Evolutionary conservation across 2,329 filamentous ascomycete species (phyloP), one percentile per base, ranked within the genome.

Genomic region (Aspergillus ochraceus): DNA sequence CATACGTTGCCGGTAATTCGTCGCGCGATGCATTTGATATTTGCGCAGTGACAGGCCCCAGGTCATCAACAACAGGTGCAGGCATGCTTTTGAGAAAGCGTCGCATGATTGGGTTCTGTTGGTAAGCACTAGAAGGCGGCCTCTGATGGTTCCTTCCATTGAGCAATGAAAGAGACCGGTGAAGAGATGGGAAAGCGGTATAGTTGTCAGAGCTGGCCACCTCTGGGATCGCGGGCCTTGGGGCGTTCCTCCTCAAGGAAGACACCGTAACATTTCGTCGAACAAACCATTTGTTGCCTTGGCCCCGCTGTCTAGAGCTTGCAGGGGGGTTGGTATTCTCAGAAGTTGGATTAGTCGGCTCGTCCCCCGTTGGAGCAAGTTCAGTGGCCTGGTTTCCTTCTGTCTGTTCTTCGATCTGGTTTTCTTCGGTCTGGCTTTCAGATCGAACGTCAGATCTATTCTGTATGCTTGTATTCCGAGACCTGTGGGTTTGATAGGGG

Each of bases 151-250:
- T 73, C 17, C 69, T 65, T 29, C 64, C 67, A 55, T 74, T 74
- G 8, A 77, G 58, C 62, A 71, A 46, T 54, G 73, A 70, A 49
- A 77, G 66, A 10, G 69, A 74, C 47, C 64, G 65, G 46, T 70
- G 69, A 55, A 79, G 75, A 2, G 66, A 60, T 4, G 67, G 58
- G 12, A 69, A 67, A 30, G 53, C 50, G 9, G 59, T 29, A 20
- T 56, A 61, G 50, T 58, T 64, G 19, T 57, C 54, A 42, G 60
- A 49, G 12, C 64, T 66, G 52, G 63, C 64, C 32, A 68, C 60
- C 58, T 76, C 75, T 22, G 71, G 65, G 45, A 67, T 68, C n/a
- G 71, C 76, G 36, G 77, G 76, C 30, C 77, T 69, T 54, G 70
- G 65, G 52, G 59, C 64, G 42, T 70, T 73, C 56, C 75, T 68